Evolutionary conservation across 2,329 filamentous ascomycete genomes (phyloP).

Genomic region (Apiospora marii): DNA sequence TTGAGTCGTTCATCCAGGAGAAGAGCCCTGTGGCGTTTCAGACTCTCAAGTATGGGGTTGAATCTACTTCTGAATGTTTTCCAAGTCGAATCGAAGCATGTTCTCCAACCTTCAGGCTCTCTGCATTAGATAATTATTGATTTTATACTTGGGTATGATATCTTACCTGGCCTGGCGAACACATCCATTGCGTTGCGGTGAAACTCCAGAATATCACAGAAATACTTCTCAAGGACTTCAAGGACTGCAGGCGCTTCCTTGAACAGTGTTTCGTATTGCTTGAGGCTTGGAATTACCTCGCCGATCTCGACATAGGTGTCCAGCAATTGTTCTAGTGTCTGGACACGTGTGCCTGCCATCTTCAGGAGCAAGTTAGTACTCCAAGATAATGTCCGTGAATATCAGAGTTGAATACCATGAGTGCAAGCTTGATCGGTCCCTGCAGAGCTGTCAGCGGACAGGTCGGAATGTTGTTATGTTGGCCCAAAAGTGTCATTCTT

Average conservation of each 20-base stretch:
- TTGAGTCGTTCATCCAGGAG: constrained; percentile 31
- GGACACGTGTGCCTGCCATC: constrained; percentile 27
- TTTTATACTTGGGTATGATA: not conserved
- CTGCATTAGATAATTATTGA: not conserved
- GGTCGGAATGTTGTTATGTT: not conserved
- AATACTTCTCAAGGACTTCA: constrained; percentile 33
- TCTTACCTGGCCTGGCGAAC: constrained; percentile 31
- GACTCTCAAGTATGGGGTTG: constrained; percentile 32
- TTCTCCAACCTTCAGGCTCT: constrained; percentile 27
- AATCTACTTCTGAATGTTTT: constrained; percentile 31
- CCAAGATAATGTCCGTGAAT: not conserved
- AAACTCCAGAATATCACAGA: constrained; percentile 35
- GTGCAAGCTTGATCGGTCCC: constrained; percentile 30
- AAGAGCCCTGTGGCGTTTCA: constrained; percentile 32
- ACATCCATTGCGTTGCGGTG: constrained; percentile 32
- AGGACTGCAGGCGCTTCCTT: constrained; percentile 25
- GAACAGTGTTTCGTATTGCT: constrained; percentile 33
- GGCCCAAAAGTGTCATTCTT: not conserved
- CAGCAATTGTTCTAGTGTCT: constrained; percentile 32
- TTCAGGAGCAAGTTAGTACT: not conserved
- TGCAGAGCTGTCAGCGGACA: not conserved
- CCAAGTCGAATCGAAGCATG: constrained; percentile 30
- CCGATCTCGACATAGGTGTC: constrained; percentile 35
- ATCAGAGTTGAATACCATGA: not conserved
- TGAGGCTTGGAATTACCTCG: constrained; percentile 33